Evolutionary conservation across 108 stramenopile species (phyloP).

Genomic region (Stephanodiscus triporus): DNA sequence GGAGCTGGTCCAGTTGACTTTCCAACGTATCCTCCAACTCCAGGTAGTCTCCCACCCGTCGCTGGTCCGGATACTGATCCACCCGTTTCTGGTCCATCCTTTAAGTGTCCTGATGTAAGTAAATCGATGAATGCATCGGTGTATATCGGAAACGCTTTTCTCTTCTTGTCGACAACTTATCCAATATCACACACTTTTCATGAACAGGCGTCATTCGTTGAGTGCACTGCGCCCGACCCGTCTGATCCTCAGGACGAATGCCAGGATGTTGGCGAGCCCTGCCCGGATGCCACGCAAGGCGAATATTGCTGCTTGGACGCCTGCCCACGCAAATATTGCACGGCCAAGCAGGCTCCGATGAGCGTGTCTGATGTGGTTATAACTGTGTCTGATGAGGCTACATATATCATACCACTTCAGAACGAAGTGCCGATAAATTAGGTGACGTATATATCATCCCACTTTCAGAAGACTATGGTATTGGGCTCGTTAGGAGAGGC

Average conservation of each 20-base stretch:
- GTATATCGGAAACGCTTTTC: too few species aligned
- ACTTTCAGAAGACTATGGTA: too few species aligned
- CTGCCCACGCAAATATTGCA: constrained; percentile 38
- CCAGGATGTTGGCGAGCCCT: constrained; percentile 20
- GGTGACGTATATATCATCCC: too few species aligned
- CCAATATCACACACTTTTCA: neutral
- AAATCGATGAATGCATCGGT: neutral
- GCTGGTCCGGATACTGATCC: neutral
- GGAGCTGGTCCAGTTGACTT: neutral
- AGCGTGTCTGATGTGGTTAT: neutral
- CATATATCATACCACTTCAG: neutral
- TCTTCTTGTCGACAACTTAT: too few species aligned
- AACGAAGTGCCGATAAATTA: constrained; percentile 1
- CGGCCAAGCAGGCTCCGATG: constrained; percentile 25
- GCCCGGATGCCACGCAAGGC: constrained; percentile 10
- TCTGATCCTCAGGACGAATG: constrained; percentile 24
- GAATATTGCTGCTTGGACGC: constrained; percentile 35
- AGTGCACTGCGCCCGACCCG: constrained; percentile 22
- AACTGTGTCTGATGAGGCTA: too few species aligned
- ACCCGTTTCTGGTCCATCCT: neutral
- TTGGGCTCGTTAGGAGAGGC: too few species aligned
- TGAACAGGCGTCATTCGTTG: constrained; percentile 16
- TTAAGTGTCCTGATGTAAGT: constrained; percentile 15
- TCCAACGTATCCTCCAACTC: neutral
- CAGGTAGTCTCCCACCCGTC: neutral